Evolutionary conservation across 2,329 filamentous ascomycete genomes (phyloP).

Genomic region (Fusarium beomiforme): DNA sequence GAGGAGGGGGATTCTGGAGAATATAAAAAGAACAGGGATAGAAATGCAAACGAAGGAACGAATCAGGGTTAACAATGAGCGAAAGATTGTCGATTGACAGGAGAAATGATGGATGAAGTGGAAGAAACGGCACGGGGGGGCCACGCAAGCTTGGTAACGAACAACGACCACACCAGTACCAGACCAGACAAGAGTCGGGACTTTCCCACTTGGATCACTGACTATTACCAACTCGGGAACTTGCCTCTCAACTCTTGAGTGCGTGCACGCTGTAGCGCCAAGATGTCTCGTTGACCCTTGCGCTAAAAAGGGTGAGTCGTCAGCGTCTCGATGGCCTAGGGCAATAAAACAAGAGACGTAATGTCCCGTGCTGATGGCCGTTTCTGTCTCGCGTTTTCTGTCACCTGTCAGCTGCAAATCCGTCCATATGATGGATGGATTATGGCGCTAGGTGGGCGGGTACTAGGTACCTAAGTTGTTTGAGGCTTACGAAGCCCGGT

Average conservation of each 20-base stretch:
- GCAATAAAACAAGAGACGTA: neutral
- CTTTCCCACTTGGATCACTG: constrained; percentile 25
- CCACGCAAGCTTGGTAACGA: constrained; percentile 35
- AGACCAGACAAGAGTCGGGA: constrained; percentile 20
- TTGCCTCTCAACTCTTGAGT: neutral
- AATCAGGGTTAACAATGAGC: constrained; percentile 26
- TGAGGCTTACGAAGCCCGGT: constrained; percentile 17
- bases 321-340: constrained; percentile 13
- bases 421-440: neutral
- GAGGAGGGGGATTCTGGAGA: constrained; percentile 26
- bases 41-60: constrained; percentile 10
- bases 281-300: constrained; percentile 34
- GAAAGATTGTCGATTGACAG: constrained; percentile 25
- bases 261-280: constrained; percentile 25
- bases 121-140: constrained; percentile 37
- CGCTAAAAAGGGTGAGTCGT: constrained; percentile 24
- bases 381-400: constrained; percentile 22
- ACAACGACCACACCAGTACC: constrained; percentile 2
- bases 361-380: neutral
- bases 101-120: constrained; percentile 26
- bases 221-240: constrained; percentile 21
- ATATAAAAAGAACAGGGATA: constrained; percentile 28
- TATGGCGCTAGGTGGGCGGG: neutral
- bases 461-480: constrained; percentile 3
- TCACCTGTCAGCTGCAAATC: neutral